Conservation (phyloP, 192 early-diverging fungal species). For the Lunasporangiospora selenospora region DNA sequence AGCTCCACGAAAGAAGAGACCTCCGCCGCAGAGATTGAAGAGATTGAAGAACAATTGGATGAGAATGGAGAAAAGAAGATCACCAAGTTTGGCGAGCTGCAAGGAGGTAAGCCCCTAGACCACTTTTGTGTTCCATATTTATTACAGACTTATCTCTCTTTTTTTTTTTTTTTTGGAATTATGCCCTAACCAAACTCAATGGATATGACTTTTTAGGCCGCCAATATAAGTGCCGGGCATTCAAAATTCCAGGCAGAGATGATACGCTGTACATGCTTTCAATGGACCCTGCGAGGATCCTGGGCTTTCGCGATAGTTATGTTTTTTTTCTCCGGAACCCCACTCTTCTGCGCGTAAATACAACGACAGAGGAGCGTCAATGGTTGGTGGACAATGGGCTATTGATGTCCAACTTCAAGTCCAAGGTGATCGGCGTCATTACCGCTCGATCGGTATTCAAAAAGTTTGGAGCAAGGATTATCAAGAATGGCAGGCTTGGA, state of each 20-base stretch:
- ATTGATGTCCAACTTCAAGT: conserved; percentile 71
- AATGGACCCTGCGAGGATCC: conserved; percentile 85
- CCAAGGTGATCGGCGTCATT: conserved; percentile 71
- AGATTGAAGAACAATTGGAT: conserved; percentile 51
- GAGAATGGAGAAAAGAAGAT: conserved; percentile 77
- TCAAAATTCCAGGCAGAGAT: conserved; percentile 80
- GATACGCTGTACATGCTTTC: conserved; percentile 82
- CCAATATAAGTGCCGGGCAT: conserved; percentile 77
- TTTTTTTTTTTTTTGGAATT: neutral
- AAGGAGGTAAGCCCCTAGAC: conserved; percentile 57
- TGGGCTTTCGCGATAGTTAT: conserved; percentile 93
- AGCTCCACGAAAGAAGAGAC: neutral
- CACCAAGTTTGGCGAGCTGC: conserved; percentile 73
- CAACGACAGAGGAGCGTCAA: conserved; percentile 80
- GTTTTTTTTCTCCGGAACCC: conserved; percentile 91
- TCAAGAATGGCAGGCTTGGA: conserved; percentile 65
- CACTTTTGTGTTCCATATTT: neutral
- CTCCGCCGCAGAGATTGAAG: conserved; percentile 13
- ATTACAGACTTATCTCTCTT: neutral
- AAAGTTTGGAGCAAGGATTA: conserved; percentile 69
- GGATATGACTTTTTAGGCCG: conserved; percentile 56
- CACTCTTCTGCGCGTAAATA: conserved; percentile 74
- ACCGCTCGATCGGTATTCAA: conserved; percentile 78
- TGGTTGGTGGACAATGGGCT: conserved; percentile 63
- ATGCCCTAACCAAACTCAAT: neutral